Evolutionary conservation across 1,284 basidiomycete genomes (phyloP).

Genomic region (Singerocomus inundabilis): DNA sequence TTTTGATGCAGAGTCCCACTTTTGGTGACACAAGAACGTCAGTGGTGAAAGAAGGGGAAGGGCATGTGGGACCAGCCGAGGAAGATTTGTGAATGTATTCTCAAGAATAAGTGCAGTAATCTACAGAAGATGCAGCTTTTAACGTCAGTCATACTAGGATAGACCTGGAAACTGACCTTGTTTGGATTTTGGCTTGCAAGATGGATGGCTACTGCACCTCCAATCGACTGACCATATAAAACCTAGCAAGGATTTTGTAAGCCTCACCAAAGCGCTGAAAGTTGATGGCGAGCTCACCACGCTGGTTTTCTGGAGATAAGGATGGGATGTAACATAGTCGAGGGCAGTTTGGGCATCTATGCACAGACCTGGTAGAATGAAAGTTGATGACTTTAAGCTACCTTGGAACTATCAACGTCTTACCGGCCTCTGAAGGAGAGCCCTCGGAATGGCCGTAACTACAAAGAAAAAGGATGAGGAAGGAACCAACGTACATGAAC

Average conservation of each 20-base stretch:
- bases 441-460: slow-evolving; percentile 86
- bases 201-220: slow-evolving; percentile 92
- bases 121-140: slow-evolving; percentile 33
- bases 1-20: slow-evolving; percentile 82
- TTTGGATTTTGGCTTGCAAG: slow-evolving; percentile 79
- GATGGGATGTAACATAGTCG: slow-evolving; percentile 74
- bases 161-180: slow-evolving; percentile 44
- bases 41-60: slow-evolving; percentile 78
- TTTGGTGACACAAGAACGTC: slow-evolving; percentile 84
- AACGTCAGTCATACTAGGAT: neutral
- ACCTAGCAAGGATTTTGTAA: slow-evolving; percentile 44
- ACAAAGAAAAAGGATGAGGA: slow-evolving; percentile 2
- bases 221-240: slow-evolving; percentile 92
- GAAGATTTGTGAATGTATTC: slow-evolving; percentile 88
- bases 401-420: neutral
- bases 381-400: neutral
- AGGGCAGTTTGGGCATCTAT: slow-evolving; percentile 82
- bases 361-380: slow-evolving; percentile 53
- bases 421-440: slow-evolving; percentile 79
- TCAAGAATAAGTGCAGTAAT: slow-evolving; percentile 84
- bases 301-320: slow-evolving; percentile 63
- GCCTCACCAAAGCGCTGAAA: neutral
- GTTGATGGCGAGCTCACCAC: slow-evolving; percentile 45
- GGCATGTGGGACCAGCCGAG: slow-evolving; percentile 75
- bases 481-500: neutral